Conservation (phyloP, 2,329 filamentous ascomycete genomes). For the Onygenales sp. region DNA sequence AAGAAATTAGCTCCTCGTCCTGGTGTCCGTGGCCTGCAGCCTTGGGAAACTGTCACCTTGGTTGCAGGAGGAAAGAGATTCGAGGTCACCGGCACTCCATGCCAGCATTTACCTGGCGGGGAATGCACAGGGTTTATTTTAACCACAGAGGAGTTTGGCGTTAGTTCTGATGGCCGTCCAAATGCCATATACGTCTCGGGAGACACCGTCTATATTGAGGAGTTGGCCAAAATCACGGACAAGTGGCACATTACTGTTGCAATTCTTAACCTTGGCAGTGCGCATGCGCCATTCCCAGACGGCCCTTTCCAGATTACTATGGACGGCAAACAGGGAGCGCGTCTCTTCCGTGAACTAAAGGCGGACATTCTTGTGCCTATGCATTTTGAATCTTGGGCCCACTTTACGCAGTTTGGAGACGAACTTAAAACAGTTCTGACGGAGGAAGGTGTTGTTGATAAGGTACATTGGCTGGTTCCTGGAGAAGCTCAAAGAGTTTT, state of each 20-base stretch:
- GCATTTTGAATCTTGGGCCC: conserved; percentile 40
- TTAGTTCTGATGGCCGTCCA: conserved; percentile 23
- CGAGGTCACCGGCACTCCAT: conserved; percentile 35
- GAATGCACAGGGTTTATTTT: conserved; percentile 41
- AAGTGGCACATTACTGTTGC: conserved; percentile 30
- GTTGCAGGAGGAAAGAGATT: conserved; percentile 25
- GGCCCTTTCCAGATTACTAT: conserved; percentile 34
- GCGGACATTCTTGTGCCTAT: conserved; percentile 38
- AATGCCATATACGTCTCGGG: conserved; percentile 43
- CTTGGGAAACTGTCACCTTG: conserved; percentile 29
- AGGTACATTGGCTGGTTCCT: conserved; percentile 27
- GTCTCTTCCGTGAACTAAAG: conserved; percentile 29
- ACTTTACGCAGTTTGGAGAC: conserved; percentile 31
- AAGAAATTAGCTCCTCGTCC: conserved; percentile 36
- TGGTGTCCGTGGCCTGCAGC: conserved; percentile 29
- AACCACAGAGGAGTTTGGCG: conserved; percentile 28
- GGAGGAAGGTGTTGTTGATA: conserved; percentile 24
- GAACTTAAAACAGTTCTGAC: conserved; percentile 24
- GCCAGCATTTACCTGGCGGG: conserved; percentile 34
- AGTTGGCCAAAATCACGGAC: conserved; percentile 27
- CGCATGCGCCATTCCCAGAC: conserved; percentile 14
- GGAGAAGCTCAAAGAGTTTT: conserved; percentile 12
- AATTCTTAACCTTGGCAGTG: conserved; percentile 35
- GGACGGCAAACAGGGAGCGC: conserved; percentile 34
- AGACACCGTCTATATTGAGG: conserved; percentile 40